Conservation (phyloP, 352 stramenopile genomes). For the Globisporangium middletonii region DNA sequence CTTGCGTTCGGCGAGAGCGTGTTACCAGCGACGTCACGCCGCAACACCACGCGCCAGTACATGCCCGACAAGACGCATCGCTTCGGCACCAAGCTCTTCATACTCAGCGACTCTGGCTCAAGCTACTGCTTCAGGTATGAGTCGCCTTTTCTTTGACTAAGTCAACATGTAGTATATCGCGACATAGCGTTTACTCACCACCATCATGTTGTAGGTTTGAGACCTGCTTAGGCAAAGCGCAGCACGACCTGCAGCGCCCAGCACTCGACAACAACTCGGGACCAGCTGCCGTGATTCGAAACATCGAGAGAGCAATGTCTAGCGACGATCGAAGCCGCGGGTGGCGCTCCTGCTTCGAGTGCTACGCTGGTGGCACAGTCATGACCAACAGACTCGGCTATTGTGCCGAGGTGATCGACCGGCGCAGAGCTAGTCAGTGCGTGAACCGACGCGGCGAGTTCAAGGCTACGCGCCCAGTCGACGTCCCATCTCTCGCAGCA, state of each 20-base stretch:
- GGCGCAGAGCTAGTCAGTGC: too few species aligned
- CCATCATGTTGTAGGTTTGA: not conserved
- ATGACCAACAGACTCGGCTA: too few species aligned
- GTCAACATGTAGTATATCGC: not conserved
- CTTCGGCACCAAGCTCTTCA: not conserved
- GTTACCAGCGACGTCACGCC: not conserved
- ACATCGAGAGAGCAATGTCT: too few species aligned
- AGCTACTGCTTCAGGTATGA: not conserved
- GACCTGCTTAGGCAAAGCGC: not conserved
- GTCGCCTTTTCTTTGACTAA: not conserved
- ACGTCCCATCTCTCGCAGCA: too few species aligned
- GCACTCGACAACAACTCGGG: too few species aligned
- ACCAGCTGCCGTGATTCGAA: too few species aligned
- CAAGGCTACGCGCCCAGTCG: too few species aligned
- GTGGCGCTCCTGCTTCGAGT: not conserved
- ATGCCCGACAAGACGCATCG: conserved; percentile 5
- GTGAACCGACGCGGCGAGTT: too few species aligned
- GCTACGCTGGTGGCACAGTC: too few species aligned
- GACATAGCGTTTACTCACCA: too few species aligned
- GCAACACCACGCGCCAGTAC: not conserved
- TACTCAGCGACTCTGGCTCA: not conserved
- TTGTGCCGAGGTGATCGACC: too few species aligned
- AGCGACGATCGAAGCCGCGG: too few species aligned
- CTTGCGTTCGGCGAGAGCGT: not conserved
- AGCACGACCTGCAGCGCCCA: not conserved